Base-by-base conservation (phyloP, 306 rosid genomes). In the Abrus pulchellus region DNA sequence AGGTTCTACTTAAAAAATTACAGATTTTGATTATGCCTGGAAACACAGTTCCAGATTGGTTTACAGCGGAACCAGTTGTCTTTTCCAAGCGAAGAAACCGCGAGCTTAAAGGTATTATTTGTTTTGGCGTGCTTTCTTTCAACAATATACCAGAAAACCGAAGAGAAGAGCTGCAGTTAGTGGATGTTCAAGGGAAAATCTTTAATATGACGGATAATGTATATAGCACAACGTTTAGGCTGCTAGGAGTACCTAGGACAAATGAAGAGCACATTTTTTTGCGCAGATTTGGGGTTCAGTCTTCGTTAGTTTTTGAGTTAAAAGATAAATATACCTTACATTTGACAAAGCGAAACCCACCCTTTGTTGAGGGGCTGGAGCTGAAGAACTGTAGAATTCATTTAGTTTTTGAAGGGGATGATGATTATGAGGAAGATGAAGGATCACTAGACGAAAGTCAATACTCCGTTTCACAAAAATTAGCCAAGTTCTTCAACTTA, bases 11-110 rank as follows among this genome's bases (percentile, higher is more conserved):
- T 60, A 86, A 87, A 76, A 85, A 85, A 12, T 44, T 85, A 36
- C 63, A 68, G 54, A 81, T 41, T 48, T 64, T 90, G 45, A 81
- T 84, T 45, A 90, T 85, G 82, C 94, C 90, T 0, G 92, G 92
- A 77, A 86, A 80, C 69, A 53, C 57, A 74, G 76, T 90, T 20
- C 92, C 90, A 11, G 86, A 86, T 47, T 90, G 94, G 94, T 81
- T 88, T 76, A 76, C 83, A 56, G 83, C 73, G 79, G 86, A 80
- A 34, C 43, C 10, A 59, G 63, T 90, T 20, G 44, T 54, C 55
- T 88, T 85, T 78, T 78, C 88, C 40, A 74, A 83, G 29, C 48
- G 28, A 41, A 78, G 55, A 69, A 88, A 87, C 79, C 61, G 72
- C 13, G 68, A 61, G 49, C 73, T 87, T 36, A 76, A 74, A 64